These are phyloP conservation scores for Amylocarpus encephaloides DNA, from an alignment of 2,329 filamentous ascomycete genomes.

Conservation along the genomic window DNA sequence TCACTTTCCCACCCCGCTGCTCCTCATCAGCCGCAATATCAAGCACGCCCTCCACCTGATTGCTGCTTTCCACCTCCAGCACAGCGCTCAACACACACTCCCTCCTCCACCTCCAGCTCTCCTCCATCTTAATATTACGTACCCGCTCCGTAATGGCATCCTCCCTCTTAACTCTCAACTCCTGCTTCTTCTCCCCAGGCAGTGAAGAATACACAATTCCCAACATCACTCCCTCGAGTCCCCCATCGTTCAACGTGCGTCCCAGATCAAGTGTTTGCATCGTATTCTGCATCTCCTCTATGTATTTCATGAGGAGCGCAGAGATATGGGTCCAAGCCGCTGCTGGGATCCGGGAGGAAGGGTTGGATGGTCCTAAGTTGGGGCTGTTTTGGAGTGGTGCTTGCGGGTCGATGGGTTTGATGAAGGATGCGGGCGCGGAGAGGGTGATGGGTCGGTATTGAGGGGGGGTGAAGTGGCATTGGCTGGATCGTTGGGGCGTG, in stretches of 20 bases:
- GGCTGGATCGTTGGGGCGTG: not conserved
- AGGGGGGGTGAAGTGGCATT: slow-evolving; percentile 3
- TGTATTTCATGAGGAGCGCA: slow-evolving; percentile 2
- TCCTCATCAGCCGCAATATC: slow-evolving; percentile 8
- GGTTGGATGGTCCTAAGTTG: not conserved
- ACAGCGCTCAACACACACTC: slow-evolving; percentile 17
- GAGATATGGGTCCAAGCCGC: slow-evolving; percentile 12
- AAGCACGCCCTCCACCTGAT: slow-evolving; percentile 20
- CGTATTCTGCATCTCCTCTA: not conserved
- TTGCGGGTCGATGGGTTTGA: not conserved
- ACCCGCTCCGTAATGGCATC: not conserved
- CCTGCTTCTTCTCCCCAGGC: not conserved
- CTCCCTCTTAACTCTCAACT: not conserved
- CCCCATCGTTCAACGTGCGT: slow-evolving; percentile 5
- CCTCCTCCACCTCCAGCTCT: slow-evolving; percentile 1
- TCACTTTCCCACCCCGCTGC: slow-evolving; percentile 13
- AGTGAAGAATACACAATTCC: slow-evolving; percentile 14
- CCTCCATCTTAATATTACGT: slow-evolving; percentile 5
- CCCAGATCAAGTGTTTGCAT: slow-evolving; percentile 15
- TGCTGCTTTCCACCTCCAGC: slow-evolving; percentile 11
- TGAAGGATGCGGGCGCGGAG: slow-evolving; percentile 1
- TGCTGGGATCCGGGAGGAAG: slow-evolving; percentile 1
- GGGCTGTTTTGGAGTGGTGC: not conserved
- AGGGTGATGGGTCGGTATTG: slow-evolving; percentile 1
- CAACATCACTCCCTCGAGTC: slow-evolving; percentile 11